Percentiles rank a stretch among this genome's conserved stretches.
Evolutionary conservation across 2,329 filamentous ascomycete genomes (phyloP).

Genomic region (Pezizomycotina sp.): DNA sequence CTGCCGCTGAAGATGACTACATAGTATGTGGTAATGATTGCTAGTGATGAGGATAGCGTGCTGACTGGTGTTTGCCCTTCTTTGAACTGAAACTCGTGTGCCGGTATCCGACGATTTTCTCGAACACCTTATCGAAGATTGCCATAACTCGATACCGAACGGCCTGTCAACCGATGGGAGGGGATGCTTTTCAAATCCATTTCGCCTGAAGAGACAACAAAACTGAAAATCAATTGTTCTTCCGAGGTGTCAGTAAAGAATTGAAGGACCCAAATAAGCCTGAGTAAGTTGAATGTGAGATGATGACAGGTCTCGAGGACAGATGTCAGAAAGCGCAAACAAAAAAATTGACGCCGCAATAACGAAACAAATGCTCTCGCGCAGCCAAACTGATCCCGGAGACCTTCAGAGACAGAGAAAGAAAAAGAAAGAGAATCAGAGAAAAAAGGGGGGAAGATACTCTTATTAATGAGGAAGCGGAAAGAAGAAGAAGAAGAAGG

Average conservation of each 20-base stretch:
- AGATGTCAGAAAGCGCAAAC: conserved; percentile 27
- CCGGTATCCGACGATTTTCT: conserved; percentile 60
- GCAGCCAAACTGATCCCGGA: conserved; percentile 19
- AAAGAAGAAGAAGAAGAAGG: conserved; percentile 25
- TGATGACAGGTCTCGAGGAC: conserved; percentile 35
- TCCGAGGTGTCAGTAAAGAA: conserved; percentile 30
- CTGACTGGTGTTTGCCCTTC: too few species aligned
- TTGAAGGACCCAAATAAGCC: background rate
- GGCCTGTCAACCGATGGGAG: conserved; percentile 74
- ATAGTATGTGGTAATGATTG: conserved; percentile 55
- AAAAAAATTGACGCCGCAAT: background rate
- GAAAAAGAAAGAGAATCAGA: conserved; percentile 7
- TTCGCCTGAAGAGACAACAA: too few species aligned
- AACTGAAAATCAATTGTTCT: conserved; percentile 20
- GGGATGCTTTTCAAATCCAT: too few species aligned
- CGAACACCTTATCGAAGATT: conserved; percentile 81
- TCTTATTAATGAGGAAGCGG: conserved; percentile 17
- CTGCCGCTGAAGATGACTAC: too few species aligned
- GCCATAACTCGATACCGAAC: conserved; percentile 83
- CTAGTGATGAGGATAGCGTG: conserved; percentile 61
- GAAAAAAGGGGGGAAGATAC: conserved; percentile 20
- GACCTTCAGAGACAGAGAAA: conserved; percentile 11
- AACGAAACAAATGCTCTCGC: conserved; percentile 21
- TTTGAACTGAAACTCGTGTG: conserved; percentile 82
- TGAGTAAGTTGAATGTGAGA: conserved; percentile 30